A percentile compares a stretch with the other conserved stretches of the same genome.
phyloP scores from a whole-genome alignment of 2,329 filamentous ascomycete species.

The Whalleya microplaca region DNA sequence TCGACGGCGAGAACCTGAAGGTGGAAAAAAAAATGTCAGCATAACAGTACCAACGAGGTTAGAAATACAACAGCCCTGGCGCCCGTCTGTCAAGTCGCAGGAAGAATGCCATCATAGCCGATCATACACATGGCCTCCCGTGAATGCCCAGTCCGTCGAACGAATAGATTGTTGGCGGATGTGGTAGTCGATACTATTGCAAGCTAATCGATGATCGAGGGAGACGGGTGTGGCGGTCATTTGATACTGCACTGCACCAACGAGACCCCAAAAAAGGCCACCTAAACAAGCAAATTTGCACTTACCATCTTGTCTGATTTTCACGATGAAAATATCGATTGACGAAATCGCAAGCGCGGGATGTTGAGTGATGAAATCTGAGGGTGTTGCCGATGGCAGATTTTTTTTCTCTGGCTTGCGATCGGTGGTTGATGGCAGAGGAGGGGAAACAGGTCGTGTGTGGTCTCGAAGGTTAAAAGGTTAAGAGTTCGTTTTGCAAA shows the following conservation, averaged over 20 bases:
- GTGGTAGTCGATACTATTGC: slow-evolving; percentile 2
- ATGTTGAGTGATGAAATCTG: slow-evolving; percentile 57
- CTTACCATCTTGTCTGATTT: slow-evolving; percentile 74
- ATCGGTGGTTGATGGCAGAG: slow-evolving; percentile 44
- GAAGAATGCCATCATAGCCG: not conserved
- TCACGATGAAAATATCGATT: slow-evolving; percentile 42
- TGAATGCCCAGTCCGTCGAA: not conserved
- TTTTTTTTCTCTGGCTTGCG: slow-evolving; percentile 47
- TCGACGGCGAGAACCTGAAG: slow-evolving; percentile 98
- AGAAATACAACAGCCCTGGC: slow-evolving; percentile 4
- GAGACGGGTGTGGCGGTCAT: slow-evolving; percentile 6
- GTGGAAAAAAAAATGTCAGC: slow-evolving; percentile 50
- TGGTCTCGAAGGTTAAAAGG: slow-evolving; percentile 41
- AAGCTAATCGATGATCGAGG: not conserved
- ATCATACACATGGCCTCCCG: not conserved
- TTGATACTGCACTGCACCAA: slow-evolving; percentile 16
- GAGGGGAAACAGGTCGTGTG: slow-evolving; percentile 53
- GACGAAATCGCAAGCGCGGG: slow-evolving; percentile 51
- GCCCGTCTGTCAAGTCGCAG: slow-evolving; percentile 1
- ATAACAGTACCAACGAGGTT: slow-evolving; percentile 31
- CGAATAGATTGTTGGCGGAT: slow-evolving; percentile 1
- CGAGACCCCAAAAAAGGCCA: slow-evolving; percentile 1
- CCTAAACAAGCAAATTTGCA: slow-evolving; percentile 21
- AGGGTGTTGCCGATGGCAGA: slow-evolving; percentile 48
- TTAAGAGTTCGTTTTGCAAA: slow-evolving; percentile 45